Evolutionary conservation across 331 rosid species (phyloP).

Genomic region (Ulmus americana): DNA sequence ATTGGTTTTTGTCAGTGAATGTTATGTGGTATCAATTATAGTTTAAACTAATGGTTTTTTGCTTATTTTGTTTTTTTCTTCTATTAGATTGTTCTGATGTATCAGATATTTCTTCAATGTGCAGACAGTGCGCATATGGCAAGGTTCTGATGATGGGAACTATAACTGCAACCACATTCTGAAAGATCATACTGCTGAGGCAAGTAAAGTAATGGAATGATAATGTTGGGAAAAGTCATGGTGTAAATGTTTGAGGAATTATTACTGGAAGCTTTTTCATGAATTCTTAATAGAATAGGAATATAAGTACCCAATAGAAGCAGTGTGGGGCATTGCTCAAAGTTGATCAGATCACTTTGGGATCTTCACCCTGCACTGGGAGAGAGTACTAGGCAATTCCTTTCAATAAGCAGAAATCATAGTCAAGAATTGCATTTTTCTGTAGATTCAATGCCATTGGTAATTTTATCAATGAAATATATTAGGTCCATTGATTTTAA

Average conservation of each 20-base stretch:
- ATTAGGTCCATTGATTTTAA: not conserved
- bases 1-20: no score
- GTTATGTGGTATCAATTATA: no score
- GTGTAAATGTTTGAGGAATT: not conserved
- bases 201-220: slow-evolving; percentile 11
- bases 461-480: no score
- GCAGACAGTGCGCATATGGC: slow-evolving; percentile 96
- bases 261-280: not conserved
- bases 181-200: slow-evolving; percentile 92
- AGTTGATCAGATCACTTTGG: not conserved
- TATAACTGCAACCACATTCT: slow-evolving; percentile 67
- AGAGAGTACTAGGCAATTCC: not conserved
- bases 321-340: not conserved
- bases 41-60: no score
- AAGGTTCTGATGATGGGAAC: slow-evolving; percentile 69
- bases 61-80: not conserved
- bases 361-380: not conserved
- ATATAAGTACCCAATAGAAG: not conserved
- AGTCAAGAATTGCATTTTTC: not conserved
- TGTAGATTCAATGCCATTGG: not conserved
- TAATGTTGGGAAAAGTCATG: not conserved
- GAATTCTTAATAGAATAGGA: not conserved
- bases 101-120: slow-evolving; percentile 9
- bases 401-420: not conserved
- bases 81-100: not conserved